Conservation (phyloP, 2,329 filamentous ascomycete species). For the Monilinia fructicola region DNA sequence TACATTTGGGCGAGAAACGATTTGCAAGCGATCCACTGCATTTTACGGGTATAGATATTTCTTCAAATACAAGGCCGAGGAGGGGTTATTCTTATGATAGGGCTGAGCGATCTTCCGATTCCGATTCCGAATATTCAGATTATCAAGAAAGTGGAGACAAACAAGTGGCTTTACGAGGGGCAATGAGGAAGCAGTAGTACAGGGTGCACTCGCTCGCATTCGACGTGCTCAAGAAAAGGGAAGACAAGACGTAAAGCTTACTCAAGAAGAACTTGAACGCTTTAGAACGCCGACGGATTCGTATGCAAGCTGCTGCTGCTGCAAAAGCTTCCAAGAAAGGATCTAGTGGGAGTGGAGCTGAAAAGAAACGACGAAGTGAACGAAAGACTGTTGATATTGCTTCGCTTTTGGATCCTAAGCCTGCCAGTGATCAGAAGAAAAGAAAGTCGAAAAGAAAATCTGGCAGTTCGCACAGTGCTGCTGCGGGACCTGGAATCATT, state of each 20-base stretch:
- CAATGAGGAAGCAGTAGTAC: constrained; percentile 72
- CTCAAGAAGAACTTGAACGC: constrained; percentile 77
- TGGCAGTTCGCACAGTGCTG: constrained; percentile 35
- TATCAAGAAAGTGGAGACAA: constrained; percentile 54
- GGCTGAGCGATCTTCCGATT: constrained; percentile 44
- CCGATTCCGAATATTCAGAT: constrained; percentile 44
- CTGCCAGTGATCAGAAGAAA: constrained; percentile 31
- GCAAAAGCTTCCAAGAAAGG: constrained; percentile 33
- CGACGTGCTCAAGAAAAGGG: constrained; percentile 73
- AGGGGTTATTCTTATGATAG: constrained; percentile 43
- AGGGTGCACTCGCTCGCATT: constrained; percentile 78
- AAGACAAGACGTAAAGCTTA: constrained; percentile 76
- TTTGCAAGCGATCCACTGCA: constrained; percentile 60
- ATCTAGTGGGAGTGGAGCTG: constrained; percentile 34
- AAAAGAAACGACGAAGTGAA: constrained; percentile 35
- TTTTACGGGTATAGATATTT: constrained; percentile 61
- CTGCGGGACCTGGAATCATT: constrained; percentile 46
- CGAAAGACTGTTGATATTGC: constrained; percentile 33
- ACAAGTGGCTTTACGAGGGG: constrained; percentile 54
- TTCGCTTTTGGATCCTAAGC: constrained; percentile 31
- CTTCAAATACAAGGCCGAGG: constrained; percentile 38
- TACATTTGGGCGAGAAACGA: constrained; percentile 49
- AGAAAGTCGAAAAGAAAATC: constrained; percentile 38
- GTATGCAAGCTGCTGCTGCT: constrained; percentile 45
- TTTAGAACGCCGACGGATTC: constrained; percentile 66